Conservation (phyloP, 2,329 filamentous ascomycete genomes). For the Pseudogymnoascus sp. region DNA sequence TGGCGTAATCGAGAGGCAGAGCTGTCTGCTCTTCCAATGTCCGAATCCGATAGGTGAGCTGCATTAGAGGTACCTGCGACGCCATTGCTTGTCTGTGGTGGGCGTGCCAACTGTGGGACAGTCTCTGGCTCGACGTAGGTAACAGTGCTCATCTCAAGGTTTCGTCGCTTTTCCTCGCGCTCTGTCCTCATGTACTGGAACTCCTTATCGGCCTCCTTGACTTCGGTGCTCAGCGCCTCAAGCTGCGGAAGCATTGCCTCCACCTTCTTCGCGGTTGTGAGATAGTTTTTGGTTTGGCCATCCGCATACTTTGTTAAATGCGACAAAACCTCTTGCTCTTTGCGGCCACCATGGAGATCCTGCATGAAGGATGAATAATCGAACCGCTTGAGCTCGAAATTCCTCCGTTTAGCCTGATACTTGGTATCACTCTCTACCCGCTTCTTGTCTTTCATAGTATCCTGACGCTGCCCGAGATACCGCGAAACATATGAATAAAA, state of each 20-base stretch:
- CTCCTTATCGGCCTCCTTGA: conserved; percentile 91
- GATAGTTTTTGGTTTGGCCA: conserved; percentile 75
- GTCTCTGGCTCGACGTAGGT: conserved; percentile 64
- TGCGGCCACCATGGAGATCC: conserved; percentile 95
- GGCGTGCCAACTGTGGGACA: conserved; percentile 35
- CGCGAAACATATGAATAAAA: conserved; percentile 94
- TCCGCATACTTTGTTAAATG: conserved; percentile 92
- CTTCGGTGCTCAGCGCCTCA: conserved; percentile 79
- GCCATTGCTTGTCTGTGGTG: conserved; percentile 24
- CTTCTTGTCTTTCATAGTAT: conserved; percentile 96
- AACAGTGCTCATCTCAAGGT: conserved; percentile 80
- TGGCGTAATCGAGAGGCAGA: conserved; percentile 60
- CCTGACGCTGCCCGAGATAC: conserved; percentile 92
- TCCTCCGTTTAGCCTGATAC: conserved; percentile 86
- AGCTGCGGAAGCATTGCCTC: conserved; percentile 82
- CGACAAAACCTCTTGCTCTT: conserved; percentile 93
- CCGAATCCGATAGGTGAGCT: conserved; percentile 54
- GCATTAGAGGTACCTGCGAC: conserved; percentile 13
- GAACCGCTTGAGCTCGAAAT: conserved; percentile 94
- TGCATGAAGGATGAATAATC: conserved; percentile 99
- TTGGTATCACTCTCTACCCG: conserved; percentile 90
- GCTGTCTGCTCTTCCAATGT: conserved; percentile 63
- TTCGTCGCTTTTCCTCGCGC: conserved; percentile 84
- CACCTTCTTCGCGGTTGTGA: conserved; percentile 78
- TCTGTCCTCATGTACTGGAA: conserved; percentile 94